phyloP scores from a whole-genome alignment of 2,329 filamentous ascomycete genomes.

The Exophiala dermatitidis region DNA sequence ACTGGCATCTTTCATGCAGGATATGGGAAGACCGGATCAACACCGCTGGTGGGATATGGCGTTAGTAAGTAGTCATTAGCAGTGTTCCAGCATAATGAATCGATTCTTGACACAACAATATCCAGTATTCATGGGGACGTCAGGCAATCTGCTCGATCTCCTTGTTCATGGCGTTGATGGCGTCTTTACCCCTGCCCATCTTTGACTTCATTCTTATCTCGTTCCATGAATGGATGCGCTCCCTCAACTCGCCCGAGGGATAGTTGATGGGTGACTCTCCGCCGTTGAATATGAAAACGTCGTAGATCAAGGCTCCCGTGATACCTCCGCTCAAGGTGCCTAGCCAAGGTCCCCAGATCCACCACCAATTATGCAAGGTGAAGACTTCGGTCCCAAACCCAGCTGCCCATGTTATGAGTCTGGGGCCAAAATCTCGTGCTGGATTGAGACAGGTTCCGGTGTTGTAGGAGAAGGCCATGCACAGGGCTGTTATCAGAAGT shows the following conservation, averaged over 20 bases:
- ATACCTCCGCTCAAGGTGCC: slow-evolving; percentile 32
- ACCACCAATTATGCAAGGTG: slow-evolving; percentile 30
- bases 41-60: too few species aligned
- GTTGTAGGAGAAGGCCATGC: slow-evolving; percentile 33
- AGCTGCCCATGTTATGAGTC: slow-evolving; percentile 31
- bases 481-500: slow-evolving; percentile 34
- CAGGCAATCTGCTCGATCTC: background rate
- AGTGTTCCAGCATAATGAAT: too few species aligned
- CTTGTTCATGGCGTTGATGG: background rate
- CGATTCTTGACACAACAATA: too few species aligned
- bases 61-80: too few species aligned
- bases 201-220: background rate
- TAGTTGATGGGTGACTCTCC: slow-evolving; percentile 25
- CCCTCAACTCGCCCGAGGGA: background rate
- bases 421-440: slow-evolving; percentile 33
- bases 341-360: slow-evolving; percentile 34
- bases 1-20: too few species aligned
- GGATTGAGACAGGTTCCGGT: slow-evolving; percentile 35
- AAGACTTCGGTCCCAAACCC: slow-evolving; percentile 31
- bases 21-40: too few species aligned
- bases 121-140: too few species aligned
- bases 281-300: slow-evolving; percentile 35
- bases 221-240: slow-evolving; percentile 2
- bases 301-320: slow-evolving; percentile 32
- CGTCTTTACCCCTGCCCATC: background rate